Evolutionary conservation across 2,329 filamentous ascomycete genomes (phyloP), one percentile per base, ranked within the genome.

Genomic region (Cordyceps cateniannulata): DNA sequence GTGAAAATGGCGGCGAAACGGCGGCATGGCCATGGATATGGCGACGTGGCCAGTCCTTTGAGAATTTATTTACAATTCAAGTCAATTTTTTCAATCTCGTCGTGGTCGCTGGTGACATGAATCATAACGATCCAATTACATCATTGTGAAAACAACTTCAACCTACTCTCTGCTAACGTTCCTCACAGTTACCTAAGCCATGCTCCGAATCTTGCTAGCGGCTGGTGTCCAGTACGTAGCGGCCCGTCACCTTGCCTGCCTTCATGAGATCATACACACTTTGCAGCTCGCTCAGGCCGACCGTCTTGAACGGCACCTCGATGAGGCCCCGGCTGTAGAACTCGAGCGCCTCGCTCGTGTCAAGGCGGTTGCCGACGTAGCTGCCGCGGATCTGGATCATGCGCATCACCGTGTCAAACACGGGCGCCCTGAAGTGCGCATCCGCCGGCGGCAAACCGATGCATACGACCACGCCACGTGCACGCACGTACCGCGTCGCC

Each of bases 341-440:
- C 66, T 97, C 93, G 64, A 98, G 81, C 3, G 93, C 93, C 79
- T 98, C 93, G 58, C 87, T 84, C 1, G 87, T 88, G 73, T 98
- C 93, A 72, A 89, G 86, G 66, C 93, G 85, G 80, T 96, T 97
- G 62, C 93, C 93, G 66, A 98, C 93, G 72, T 97, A 97, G 68
- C 87, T 91, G 63, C 93, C 93, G 80, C 90, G 90, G 81, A 98
- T 97, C 69, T 77, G 87, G 78, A 97, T 87, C 91, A 96, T 96
- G 77, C 87, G 79, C 71, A 93, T 81, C 64, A 97, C 93, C 8
- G 89, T 91, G 71, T 93, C 87, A 73, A 97, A 96, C 60, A 97
- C 92, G 44, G 91, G 90, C 1, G 93, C 92, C 67, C 84, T 84
- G 65, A 97, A 82, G 75, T 81, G 89, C 2, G 93, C 92, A 65